phyloP scores from a whole-genome alignment of 306 rosid genomes.

The Cucurbita argyrosperma region DNA sequence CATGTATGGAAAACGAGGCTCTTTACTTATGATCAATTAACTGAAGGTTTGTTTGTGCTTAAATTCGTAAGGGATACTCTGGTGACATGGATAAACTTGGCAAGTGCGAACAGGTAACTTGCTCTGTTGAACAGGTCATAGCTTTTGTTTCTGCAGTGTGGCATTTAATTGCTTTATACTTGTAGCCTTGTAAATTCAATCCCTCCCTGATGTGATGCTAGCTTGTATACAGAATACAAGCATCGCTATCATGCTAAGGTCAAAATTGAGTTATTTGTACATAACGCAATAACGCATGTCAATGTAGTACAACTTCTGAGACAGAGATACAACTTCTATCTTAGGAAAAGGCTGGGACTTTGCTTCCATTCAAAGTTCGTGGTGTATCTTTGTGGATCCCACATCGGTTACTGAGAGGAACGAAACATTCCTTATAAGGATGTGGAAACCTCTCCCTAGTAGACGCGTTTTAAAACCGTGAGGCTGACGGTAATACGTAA shows the following conservation, averaged over 20 bases:
- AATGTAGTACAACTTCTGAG: no score
- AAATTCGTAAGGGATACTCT: conserved; percentile 46
- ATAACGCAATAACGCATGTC: background rate
- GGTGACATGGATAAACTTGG: conserved; percentile 82
- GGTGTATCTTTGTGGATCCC: background rate
- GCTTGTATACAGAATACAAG: background rate
- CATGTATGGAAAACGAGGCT: background rate
- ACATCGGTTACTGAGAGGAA: no score
- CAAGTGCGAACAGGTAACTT: conserved; percentile 84
- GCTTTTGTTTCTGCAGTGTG: background rate
- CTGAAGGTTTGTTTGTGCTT: conserved; percentile 18
- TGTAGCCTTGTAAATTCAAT: background rate
- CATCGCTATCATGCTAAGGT: background rate
- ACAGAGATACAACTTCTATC: background rate
- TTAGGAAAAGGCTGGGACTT: background rate
- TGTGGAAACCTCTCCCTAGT: no score
- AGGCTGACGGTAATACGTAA: no score
- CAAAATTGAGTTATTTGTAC: background rate
- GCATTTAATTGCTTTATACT: background rate
- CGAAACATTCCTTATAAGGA: no score
- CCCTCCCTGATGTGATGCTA: background rate
- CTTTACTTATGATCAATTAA: background rate
- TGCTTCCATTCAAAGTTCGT: background rate
- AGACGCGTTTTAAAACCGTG: no score
- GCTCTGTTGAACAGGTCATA: background rate